Evolutionary conservation across 345 rosid genomes (phyloP), one percentile per base, ranked within the genome.

Genomic region (Crucihimalaya himalaica): DNA sequence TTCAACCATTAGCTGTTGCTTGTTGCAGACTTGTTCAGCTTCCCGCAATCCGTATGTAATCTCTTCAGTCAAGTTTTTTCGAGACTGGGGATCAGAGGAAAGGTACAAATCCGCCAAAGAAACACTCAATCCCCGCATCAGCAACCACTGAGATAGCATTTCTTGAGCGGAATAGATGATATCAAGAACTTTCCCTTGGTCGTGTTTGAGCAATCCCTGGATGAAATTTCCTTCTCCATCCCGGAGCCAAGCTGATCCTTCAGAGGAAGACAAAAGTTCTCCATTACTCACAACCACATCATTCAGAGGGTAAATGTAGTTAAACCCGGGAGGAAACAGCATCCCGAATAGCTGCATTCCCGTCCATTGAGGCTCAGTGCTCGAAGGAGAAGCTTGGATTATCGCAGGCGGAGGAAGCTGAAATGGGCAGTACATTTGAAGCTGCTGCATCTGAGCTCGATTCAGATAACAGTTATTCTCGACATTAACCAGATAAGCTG

Each of bases 131-230:
- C 99, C 99, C 56, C 94, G 84, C 79, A 55, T 78, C 40, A 86
- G 79, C 81, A 95, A 70, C 97, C 96, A 92, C 80, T 95, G 91
- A 16, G 96, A 92, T 43, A 95, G 88, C 83, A 86, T 86, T 83
- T 84, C 88, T 79, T 95, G 99, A 51, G 92, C 87, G 12, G 78
- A 73, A 71, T 80, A 69, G 71, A 95, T 67, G 76, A 90, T 76
- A 37, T 90, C 90, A n/a, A 95, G 88, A 48, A 81, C 80, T 72
- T 77, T 77, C 56, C 64, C 79, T 66, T 73, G 85, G 56, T 67
- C 74, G 12, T 82, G 71, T 62, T 84, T 79, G n/a, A 84, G 64
- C 42, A 95, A 83, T 50, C 88, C 83, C 77, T 92, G 89, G 31
- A 92, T 85, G 66, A 92, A 74, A 63, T 89, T 95, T 1, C 84